These are phyloP conservation scores for Solanum pennellii DNA, from an alignment of 257 asterid species.

Conservation along the genomic window DNA sequence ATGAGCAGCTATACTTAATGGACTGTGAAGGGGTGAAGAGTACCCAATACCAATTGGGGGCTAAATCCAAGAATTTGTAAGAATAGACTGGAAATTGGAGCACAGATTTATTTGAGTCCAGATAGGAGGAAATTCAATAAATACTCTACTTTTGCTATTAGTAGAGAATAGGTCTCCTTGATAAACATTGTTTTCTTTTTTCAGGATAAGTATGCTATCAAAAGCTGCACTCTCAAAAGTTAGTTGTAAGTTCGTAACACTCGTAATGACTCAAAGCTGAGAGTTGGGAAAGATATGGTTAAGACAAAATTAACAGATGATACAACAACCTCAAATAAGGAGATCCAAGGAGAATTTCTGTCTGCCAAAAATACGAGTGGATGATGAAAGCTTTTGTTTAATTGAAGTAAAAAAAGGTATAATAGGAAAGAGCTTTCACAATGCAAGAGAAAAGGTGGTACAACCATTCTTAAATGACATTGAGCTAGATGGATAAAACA, in stretches of 20 bases:
- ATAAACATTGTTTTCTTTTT: background rate
- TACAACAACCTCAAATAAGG: background rate
- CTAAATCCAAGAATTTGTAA: background rate
- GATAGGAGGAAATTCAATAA: background rate
- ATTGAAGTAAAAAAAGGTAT: background rate
- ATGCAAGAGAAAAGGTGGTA: background rate
- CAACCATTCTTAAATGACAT: background rate
- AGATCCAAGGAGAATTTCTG: background rate
- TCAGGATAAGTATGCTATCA: background rate
- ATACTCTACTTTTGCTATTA: background rate
- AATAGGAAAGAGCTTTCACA: background rate
- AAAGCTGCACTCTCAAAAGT: background rate
- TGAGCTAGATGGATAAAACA: background rate
- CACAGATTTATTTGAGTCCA: background rate
- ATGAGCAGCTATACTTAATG: background rate
- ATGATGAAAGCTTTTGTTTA: background rate
- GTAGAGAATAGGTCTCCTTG: background rate
- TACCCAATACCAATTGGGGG: background rate
- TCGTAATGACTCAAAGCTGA: background rate
- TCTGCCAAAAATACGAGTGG: background rate
- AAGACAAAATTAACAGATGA: background rate
- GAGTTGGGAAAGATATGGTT: background rate
- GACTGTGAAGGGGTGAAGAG: background rate
- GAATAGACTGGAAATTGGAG: background rate
- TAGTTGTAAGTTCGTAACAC: background rate